phyloP scores from a whole-genome alignment of 129 eudicot species.

The Logfia minima region DNA sequence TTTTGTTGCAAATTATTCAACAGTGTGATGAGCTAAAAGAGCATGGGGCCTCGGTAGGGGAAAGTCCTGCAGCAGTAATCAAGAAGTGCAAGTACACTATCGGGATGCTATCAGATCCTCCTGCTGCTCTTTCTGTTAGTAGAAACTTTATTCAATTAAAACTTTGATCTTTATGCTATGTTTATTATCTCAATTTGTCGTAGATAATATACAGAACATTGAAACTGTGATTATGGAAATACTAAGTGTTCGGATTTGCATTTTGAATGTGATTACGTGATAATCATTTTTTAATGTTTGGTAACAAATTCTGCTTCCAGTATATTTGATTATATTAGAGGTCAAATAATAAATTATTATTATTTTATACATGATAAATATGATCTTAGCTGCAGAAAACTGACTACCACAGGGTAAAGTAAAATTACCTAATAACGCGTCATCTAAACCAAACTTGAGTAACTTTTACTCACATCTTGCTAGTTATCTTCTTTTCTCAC shows the following conservation, averaged over 20 bases:
- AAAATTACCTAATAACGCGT: no score
- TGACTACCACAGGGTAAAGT: no score
- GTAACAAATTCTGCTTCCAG: neutral
- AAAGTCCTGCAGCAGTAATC: constrained; percentile 83
- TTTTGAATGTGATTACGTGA: neutral
- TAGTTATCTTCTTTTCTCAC: no score
- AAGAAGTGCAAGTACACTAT: constrained; percentile 94
- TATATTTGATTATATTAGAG: neutral
- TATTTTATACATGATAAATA: neutral
- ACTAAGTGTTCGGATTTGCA: neutral
- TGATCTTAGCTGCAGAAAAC: neutral
- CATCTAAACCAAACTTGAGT: no score
- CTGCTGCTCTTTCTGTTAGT: constrained; percentile 93
- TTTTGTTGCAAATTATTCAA: neutral
- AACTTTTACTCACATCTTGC: no score
- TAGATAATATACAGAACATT: neutral
- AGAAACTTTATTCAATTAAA: neutral
- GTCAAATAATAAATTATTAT: neutral
- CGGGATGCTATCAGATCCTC: constrained; percentile 92
- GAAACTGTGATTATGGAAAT: neutral
- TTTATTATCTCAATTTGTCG: neutral
- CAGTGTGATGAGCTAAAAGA: constrained; percentile 91
- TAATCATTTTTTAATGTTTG: neutral
- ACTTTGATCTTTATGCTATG: neutral
- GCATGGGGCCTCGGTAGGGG: constrained; percentile 84